Conservation (phyloP, 371 early-diverging fungal species). For the Lichtheimia corymbifera region DNA sequence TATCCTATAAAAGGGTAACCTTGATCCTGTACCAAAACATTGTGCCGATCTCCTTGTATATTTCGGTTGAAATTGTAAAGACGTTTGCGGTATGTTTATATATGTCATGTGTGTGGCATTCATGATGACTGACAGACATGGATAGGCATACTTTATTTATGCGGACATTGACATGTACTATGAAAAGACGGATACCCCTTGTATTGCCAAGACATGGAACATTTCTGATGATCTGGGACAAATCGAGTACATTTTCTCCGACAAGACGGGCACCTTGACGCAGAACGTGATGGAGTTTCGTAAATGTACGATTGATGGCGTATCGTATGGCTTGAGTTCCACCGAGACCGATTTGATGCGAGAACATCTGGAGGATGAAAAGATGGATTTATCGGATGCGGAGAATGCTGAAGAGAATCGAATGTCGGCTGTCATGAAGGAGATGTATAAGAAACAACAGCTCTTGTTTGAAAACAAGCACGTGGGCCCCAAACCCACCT, state of each 20-base stretch:
- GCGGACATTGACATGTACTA: constrained; percentile 88
- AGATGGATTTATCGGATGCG: not conserved
- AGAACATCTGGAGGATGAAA: constrained; percentile 39
- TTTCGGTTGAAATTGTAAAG: constrained; percentile 93
- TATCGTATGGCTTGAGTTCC: constrained; percentile 69
- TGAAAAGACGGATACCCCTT: constrained; percentile 73
- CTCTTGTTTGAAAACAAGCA: constrained; percentile 35
- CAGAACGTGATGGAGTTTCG: constrained; percentile 81
- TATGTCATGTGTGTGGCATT: too few species aligned
- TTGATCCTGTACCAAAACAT: constrained; percentile 55
- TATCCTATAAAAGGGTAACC: constrained; percentile 64
- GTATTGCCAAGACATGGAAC: constrained; percentile 87
- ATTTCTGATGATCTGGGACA: constrained; percentile 87
- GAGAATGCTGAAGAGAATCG: constrained; percentile 8
- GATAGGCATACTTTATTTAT: constrained; percentile 76
- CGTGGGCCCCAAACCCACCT: constrained; percentile 40
- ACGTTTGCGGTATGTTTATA: constrained; percentile 48
- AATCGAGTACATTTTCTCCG: constrained; percentile 96
- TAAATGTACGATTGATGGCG: constrained; percentile 86
- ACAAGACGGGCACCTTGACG: constrained; percentile 88
- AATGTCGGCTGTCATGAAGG: constrained; percentile 10
- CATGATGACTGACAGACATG: too few species aligned
- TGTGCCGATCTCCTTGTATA: constrained; percentile 95
- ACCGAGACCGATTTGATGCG: constrained; percentile 39
- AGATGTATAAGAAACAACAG: constrained; percentile 43